Base-by-base conservation (phyloP, 2,329 filamentous ascomycete genomes). In the Ilyonectria mors-panacis region DNA sequence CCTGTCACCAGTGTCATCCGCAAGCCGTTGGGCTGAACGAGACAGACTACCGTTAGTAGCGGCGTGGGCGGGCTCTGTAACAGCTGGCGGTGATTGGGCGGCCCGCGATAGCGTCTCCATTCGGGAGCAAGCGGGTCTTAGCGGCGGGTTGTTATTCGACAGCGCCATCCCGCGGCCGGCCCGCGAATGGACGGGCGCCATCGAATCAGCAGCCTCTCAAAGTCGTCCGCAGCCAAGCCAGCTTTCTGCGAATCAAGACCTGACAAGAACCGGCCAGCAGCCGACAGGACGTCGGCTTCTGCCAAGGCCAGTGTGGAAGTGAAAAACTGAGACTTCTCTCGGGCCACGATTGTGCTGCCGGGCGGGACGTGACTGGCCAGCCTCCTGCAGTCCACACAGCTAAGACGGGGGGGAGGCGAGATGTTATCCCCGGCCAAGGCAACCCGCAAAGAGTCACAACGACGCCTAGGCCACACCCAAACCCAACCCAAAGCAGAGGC, bases 1-100 rank as follows among this genome's bases (percentile, higher is more conserved):
- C 15, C 15, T 45, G 55, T 58, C 54, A 30, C 44, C 55, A 37
- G 10, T 53, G 55, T 51, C 48, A 59, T 48, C 39, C 48, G 44
- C 48, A 65, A 65, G 28, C 58, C 63, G 63, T 65, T 65, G 50
- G 63, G 57, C 63, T 65, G 63, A 61, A 50, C 33, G 44, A 65
- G 44, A 53, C 59, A 62, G 30, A 65, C 63, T 61, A 65, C 58
- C 63, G 63, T 56, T 50, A 62, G 51, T 45, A 45, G 28, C 50
- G 39, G 59, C 42, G 58, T 61, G 63, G 45, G 45, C 57, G 35
- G 58, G 57, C 51, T 59, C 42, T 33, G 33, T n/a, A 44, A 56
- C 42, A 23, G 26, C 42, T n/a, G 23, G 6, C 4, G 44, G 13
- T 56, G 35, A 61, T 65, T 65, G 63, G 63, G 13, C n/a, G 15